Base-by-base conservation (phyloP, 129 eudicot species). In the Centrapalus pauciflorus region DNA sequence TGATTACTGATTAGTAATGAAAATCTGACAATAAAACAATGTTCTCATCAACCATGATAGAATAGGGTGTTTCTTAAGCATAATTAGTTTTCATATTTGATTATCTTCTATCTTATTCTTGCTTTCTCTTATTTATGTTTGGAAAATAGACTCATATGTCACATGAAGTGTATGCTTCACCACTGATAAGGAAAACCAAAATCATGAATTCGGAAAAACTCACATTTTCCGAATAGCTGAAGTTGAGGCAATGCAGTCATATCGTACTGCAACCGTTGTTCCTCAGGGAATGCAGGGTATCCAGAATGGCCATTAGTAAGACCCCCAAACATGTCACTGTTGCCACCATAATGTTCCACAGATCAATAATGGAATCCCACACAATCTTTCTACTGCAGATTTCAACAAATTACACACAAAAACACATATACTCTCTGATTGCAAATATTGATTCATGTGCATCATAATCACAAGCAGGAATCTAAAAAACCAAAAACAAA, bases 311-410 rank as follows among this genome's bases (percentile, higher is more conserved):
- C 78, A 46, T 83, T 72, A 32, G 14, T 35, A 70, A 71, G 74
- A 28, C 82, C 88, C 75, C 85, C 85, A 69, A 77, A 68, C 90
- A 84, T 84, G 61, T 64, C 74, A 68, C 83, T 84, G 79, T 17
- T 56, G 63, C 35, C 62, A 23, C 62, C 29, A 55, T 35, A 41
- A 54, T 52, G 46, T 64, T 41, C 34, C 49, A 46, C 41, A 20
- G 16, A 77, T 54, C 68, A 71, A 34, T 6, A 45, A 54, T 58
- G 2, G 4, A 28, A 79, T 68, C 48, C 23, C 50, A 45, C 13
- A 54, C 61, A 17, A 43, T 23, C 61, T 58, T 30, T 49, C 37
- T 2, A 62, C 71, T 23, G 5, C 72, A 45, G 38, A 64, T 61
- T 67, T 66, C 38, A 62, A 43, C 25, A 33, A 63, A 62, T 41